Percentiles rank a stretch among this genome's conserved stretches.
Evolutionary conservation across 2,329 filamentous ascomycete species (phyloP).

Genomic region (Didymella lethalis): DNA sequence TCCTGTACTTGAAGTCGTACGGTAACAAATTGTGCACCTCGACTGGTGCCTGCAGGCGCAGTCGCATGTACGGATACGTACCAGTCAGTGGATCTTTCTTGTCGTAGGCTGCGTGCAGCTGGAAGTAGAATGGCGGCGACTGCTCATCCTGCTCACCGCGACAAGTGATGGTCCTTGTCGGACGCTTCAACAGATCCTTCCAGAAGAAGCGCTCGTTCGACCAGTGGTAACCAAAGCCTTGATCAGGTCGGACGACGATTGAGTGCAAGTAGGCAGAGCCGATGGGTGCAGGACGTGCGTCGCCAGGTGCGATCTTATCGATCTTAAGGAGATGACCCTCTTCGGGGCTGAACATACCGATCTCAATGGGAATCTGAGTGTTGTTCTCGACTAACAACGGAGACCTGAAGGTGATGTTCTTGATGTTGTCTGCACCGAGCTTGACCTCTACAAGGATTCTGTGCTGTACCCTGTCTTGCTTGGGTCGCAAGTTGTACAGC

Average conservation of each 20-base stretch:
- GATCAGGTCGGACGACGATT: conserved; percentile 86
- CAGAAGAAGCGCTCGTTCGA: conserved; percentile 89
- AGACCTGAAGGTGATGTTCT: conserved; percentile 94
- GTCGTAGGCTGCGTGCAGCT: conserved; percentile 87
- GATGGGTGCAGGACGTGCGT: conserved; percentile 87
- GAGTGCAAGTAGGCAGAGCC: conserved; percentile 91
- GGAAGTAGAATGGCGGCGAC: conserved; percentile 90
- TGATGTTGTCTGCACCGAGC: conserved; percentile 93
- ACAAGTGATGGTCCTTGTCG: conserved; percentile 87
- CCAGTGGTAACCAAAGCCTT: conserved; percentile 97
- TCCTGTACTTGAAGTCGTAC: conserved; percentile 98
- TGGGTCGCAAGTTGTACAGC: conserved; percentile 86
- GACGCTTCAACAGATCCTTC: conserved; percentile 85
- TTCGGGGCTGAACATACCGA: conserved; percentile 87
- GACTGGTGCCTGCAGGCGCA: conserved; percentile 89
- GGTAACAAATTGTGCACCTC: conserved; percentile 94
- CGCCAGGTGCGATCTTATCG: conserved; percentile 94
- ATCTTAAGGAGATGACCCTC: conserved; percentile 94
- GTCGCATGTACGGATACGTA: conserved; percentile 91
- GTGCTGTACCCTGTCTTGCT: conserved; percentile 84
- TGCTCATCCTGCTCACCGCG: conserved; percentile 82
- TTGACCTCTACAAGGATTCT: conserved; percentile 90
- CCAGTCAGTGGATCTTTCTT: conserved; percentile 82
- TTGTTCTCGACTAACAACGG: conserved; percentile 93
- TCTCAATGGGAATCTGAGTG: conserved; percentile 92